Evolutionary conservation across 352 stramenopile species (phyloP).

Genomic region (Phytophthora nicotianae): DNA sequence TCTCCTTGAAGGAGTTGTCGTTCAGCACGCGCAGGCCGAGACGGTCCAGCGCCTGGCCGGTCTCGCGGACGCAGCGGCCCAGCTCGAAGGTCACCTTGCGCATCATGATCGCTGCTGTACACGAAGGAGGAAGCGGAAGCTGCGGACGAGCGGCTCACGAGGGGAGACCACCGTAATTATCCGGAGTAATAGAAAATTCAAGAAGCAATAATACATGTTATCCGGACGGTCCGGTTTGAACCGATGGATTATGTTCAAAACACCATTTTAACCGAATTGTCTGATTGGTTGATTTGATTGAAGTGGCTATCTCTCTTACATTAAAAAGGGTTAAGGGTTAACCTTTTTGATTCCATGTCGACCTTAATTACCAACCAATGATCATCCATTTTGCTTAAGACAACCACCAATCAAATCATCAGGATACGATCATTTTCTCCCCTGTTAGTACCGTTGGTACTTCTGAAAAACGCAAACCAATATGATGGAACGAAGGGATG

Average conservation of each 20-base stretch:
- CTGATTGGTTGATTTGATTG: background rate
- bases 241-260: conserved; percentile 2
- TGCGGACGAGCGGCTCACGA: conserved; percentile 20
- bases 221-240: conserved; percentile 25
- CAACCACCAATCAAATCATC: too few relatives aligned
- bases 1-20: conserved; percentile 90
- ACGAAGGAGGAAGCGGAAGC: conserved; percentile 28
- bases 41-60: conserved; percentile 95
- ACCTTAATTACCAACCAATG: too few relatives aligned
- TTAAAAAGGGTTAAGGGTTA: too few relatives aligned
- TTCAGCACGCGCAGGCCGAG: conserved; percentile 90
- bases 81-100: conserved; percentile 91
- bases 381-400: too few relatives aligned
- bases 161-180: conserved; percentile 49
- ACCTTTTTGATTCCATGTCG: too few relatives aligned
- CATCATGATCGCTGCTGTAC: conserved; percentile 62
- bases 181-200: conserved; percentile 5
- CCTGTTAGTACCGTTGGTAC: too few relatives aligned
- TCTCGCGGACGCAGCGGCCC: conserved; percentile 94
- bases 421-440: too few relatives aligned
- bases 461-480: too few relatives aligned
- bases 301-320: too few relatives aligned
- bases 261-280: conserved; percentile 8
- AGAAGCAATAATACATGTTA: background rate
- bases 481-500: too few relatives aligned